Conservation (phyloP, 2,329 filamentous ascomycete genomes). For the Ophiostoma populinum region DNA sequence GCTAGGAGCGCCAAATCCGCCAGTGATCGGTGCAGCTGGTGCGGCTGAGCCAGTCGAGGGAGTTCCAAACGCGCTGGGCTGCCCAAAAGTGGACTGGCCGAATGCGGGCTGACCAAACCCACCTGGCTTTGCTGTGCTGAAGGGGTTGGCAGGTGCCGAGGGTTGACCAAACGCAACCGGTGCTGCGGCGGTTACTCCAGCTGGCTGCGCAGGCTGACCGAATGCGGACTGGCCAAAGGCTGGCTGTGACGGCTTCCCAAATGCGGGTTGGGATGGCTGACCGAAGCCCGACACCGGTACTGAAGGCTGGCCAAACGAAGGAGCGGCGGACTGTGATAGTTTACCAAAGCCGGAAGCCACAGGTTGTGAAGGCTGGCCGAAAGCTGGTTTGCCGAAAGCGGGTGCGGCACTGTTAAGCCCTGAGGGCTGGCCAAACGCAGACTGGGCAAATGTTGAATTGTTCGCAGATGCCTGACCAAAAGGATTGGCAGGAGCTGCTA, state of each 20-base stretch:
- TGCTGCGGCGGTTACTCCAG: slow-evolving; percentile 6
- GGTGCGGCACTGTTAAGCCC: not conserved
- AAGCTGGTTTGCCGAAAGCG: slow-evolving; percentile 9
- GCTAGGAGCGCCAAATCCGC: slow-evolving; percentile 2
- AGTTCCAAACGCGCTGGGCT: slow-evolving; percentile 20
- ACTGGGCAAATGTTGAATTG: no score
- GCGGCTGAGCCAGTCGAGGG: no score
- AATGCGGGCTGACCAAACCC: slow-evolving; percentile 13
- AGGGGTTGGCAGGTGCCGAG: slow-evolving; percentile 5
- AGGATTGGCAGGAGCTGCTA: no score
- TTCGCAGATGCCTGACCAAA: no score
- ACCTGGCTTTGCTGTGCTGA: slow-evolving; percentile 2
- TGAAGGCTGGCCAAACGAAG: slow-evolving; percentile 17
- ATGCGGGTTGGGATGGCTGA: slow-evolving; percentile 16
- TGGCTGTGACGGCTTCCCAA: slow-evolving; percentile 24
- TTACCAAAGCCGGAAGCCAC: not conserved
- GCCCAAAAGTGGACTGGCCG: slow-evolving; percentile 7
- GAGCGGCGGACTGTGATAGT: not conserved
- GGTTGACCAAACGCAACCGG: slow-evolving; percentile 19
- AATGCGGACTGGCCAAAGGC: slow-evolving; percentile 4
- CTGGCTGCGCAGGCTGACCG: slow-evolving; percentile 17
- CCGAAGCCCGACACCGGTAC: slow-evolving; percentile 11
- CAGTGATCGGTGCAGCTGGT: not conserved
- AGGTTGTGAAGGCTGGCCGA: slow-evolving; percentile 11
- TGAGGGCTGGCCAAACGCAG: slow-evolving; percentile 17